These are phyloP conservation scores for Marvania coccoides DNA, from an alignment of 139 green algal species.

Conservation along the genomic window DNA sequence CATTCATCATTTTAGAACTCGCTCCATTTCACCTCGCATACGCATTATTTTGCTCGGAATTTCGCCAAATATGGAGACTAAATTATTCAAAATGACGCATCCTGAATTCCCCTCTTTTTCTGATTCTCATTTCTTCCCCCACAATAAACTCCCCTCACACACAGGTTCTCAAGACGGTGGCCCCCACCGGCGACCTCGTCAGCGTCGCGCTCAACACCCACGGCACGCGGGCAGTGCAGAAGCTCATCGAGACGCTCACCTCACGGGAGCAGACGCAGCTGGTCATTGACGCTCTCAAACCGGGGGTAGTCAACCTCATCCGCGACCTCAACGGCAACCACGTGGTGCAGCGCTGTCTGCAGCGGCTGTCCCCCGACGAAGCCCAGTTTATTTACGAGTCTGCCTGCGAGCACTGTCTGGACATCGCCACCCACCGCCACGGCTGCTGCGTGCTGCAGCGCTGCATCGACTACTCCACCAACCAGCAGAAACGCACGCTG, in stretches of 20 bases:
- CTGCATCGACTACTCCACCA: slow-evolving; percentile 94
- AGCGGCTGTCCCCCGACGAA: slow-evolving; percentile 60
- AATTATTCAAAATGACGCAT: too few relatives aligned
- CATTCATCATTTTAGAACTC: too few relatives aligned
- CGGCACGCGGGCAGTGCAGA: slow-evolving; percentile 95
- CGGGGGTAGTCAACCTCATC: slow-evolving; percentile 90
- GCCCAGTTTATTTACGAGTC: slow-evolving; percentile 95
- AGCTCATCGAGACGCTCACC: slow-evolving; percentile 86
- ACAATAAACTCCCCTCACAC: too few relatives aligned
- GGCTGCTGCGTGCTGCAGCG: slow-evolving; percentile 98
- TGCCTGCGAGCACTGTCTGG: slow-evolving; percentile 70
- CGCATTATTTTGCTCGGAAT: too few relatives aligned
- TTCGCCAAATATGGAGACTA: too few relatives aligned
- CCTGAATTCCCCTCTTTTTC: too few relatives aligned
- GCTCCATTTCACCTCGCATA: too few relatives aligned
- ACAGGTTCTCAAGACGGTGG: slow-evolving; percentile 71
- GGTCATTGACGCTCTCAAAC: slow-evolving; percentile 69
- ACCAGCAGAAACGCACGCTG: slow-evolving; percentile 66
- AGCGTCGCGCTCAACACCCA: slow-evolving; percentile 90
- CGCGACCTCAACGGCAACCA: slow-evolving; percentile 99
- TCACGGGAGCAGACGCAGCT: slow-evolving; percentile 63
- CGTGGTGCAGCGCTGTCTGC: slow-evolving; percentile 96
- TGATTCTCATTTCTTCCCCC: too few relatives aligned
- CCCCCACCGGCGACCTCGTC: slow-evolving; percentile 69
- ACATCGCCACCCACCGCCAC: slow-evolving; percentile 95